Base-by-base conservation (phyloP, 306 rosid species). In the Psophocarpus tetragonolobus region DNA sequence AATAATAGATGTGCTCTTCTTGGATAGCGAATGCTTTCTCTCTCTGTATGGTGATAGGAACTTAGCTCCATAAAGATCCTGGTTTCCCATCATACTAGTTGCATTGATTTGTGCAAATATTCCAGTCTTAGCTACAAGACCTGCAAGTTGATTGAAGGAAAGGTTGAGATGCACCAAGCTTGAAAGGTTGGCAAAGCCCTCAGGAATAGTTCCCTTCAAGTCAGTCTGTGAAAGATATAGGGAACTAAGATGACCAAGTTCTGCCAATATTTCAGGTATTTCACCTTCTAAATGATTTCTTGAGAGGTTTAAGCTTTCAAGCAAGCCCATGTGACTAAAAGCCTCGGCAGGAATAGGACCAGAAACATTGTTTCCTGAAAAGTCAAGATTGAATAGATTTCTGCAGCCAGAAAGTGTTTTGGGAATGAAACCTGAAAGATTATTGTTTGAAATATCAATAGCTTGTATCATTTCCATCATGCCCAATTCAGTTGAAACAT, bases 141-240 rank as follows among this genome's bases (percentile, higher is more conserved):
- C 97, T 74, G 87, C 84, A 57, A 91, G 92, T 81, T 84, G 92
- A 84, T 90, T 91, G 86, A 87, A 91, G 80, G 96, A 91, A 75
- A 93, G 84, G 83, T 93, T 88, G 48, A 88, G 82, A 84, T 83
- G 85, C 79, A 71, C 82, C 81, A 91, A 85, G 62, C 70, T 73
- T 60, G 97, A 84, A 71, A 77, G 84, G 67, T 87, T 85, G 72
- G 89, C 69, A 61, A 89, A 82, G 76, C 82, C 83, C 63, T 78
- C 51, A 6, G 92, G 90, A 63, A 93, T 93, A 3, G 48, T 76
- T 38, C 98, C 98, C 54, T 68, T 83, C 84, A 91, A 77, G 71
- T 82, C 71, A 74, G 88, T 93, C 36, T 82, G 91, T 82, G 96
- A 91, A 86, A 93, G 93, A 79, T 91, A 97, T 1, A 90, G 76